Conservation (phyloP, 2,329 filamentous ascomycete genomes). For the Pestalotiopsis sp. region DNA sequence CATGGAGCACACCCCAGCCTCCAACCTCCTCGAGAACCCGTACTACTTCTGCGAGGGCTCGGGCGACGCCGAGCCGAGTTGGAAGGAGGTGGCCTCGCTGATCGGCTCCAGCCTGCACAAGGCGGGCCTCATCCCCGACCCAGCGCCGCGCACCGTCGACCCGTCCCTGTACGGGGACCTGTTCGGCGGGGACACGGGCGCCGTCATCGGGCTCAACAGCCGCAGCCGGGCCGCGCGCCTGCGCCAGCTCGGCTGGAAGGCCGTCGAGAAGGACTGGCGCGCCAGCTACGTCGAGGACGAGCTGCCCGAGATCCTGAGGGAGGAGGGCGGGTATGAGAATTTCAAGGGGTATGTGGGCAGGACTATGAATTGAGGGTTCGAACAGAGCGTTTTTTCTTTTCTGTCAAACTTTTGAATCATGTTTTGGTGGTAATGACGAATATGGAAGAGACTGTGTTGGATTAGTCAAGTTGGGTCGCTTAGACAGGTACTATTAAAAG, state of each 20-base stretch:
- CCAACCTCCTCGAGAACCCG: constrained; percentile 39
- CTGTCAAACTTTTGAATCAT: no score
- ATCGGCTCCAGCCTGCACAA: constrained; percentile 39
- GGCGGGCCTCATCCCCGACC: constrained; percentile 37
- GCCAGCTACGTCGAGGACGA: constrained; percentile 43
- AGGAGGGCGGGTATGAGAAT: constrained; percentile 18
- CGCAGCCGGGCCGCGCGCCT: constrained; percentile 44
- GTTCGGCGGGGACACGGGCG: constrained; percentile 36
- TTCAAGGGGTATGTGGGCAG: constrained; percentile 18
- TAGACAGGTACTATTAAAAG: no score
- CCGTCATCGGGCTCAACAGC: constrained; percentile 42
- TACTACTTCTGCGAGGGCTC: constrained; percentile 50
- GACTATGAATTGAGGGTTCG: constrained; percentile 15
- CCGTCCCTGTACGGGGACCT: constrained; percentile 39
- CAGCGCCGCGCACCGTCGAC: constrained; percentile 36
- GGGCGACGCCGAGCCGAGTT: constrained; percentile 42
- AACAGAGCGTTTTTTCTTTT: no score
- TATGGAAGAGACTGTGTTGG: no score
- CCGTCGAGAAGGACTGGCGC: constrained; percentile 42
- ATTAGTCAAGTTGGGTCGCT: no score
- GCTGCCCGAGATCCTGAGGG: constrained; percentile 37
- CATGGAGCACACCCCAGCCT: constrained; percentile 35
- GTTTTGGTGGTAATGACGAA: no score
- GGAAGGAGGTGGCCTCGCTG: constrained; percentile 38
- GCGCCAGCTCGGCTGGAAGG: constrained; percentile 44